Base-by-base conservation (phyloP, 1,139 yeast species). In the Scheffersomyces parashehatae region DNA sequence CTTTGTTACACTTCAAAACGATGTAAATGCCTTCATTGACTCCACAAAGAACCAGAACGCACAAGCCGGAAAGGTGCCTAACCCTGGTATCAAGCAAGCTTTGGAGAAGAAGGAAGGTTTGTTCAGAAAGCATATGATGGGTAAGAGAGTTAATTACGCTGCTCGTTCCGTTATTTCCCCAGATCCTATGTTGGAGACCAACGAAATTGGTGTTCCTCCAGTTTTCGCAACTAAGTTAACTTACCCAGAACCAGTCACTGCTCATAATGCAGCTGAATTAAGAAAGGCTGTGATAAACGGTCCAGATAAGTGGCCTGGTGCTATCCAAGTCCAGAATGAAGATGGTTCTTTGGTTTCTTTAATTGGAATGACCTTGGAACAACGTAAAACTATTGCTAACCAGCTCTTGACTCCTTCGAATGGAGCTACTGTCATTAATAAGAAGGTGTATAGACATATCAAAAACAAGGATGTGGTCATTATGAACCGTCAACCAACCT, bases 121-220 rank as follows among this genome's bases (percentile, higher is more conserved):
- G 55, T 93, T 93, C 76, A 84, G 99, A 76, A 93, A 91, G 67
- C 97, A 95, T 62, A 93, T 95, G 99, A 95, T 95, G 99, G 99
- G 99, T 67, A 95, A 95, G 77, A 89, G 99, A 75, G 99, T 95
- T 48, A 95, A 95, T 65, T 91, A 88, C 60, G 98, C 99, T 48
- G 99, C 99, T 40, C 88, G 99, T 68, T 91, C 99, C 11, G 99
- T 95, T 57, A 95, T 95, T 70, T 91, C 99, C 5, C 99, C 99
- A 4, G 99, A 95, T 72, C 99, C 99, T 45, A 93, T 88, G 72
- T 79, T 95, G 59, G 99, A 93, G 70, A 93, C 99, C 13, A 88
- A 91, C 63, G 97, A 95, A 69, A 93, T 95, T 61, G 99, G 99
- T 70, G 95, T 95, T 42, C 99, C 99, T 33, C 99, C 99, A 1